Conservation (phyloP, 495 filamentous ascomycete genomes). For the Evansstolkia leycettana region DNA sequence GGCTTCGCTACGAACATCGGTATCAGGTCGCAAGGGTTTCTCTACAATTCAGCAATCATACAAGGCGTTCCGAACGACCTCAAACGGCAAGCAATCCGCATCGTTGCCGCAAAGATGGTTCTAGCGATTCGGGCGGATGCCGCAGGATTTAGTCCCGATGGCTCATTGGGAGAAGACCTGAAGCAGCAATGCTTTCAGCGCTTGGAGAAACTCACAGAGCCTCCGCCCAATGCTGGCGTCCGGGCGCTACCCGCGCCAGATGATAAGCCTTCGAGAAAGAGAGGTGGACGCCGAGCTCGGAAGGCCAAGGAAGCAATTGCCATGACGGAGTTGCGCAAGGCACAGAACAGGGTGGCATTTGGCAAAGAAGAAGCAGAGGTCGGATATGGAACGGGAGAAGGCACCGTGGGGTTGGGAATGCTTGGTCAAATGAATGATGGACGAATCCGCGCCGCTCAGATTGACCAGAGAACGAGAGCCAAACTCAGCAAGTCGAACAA, state of each 20-base stretch:
- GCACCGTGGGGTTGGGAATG: slow-evolving; percentile 87
- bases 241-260: slow-evolving; percentile 88
- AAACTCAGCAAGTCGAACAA: slow-evolving; percentile 92
- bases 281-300: slow-evolving; percentile 79
- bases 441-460: slow-evolving; percentile 72
- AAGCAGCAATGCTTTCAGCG: slow-evolving; percentile 72
- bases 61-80: slow-evolving; percentile 71
- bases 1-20: slow-evolving; percentile 93
- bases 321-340: slow-evolving; percentile 94
- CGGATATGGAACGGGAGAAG: slow-evolving; percentile 79
- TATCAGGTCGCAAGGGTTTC: slow-evolving; percentile 82
- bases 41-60: slow-evolving; percentile 84
- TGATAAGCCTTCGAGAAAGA: slow-evolving; percentile 88
- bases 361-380: slow-evolving; percentile 93
- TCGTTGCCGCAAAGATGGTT: slow-evolving; percentile 85
- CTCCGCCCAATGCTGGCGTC: slow-evolving; percentile 79
- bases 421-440: slow-evolving; percentile 81
- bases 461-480: slow-evolving; percentile 86
- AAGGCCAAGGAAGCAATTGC: slow-evolving; percentile 96
- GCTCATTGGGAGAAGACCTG: slow-evolving; percentile 73
- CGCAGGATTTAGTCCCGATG: slow-evolving; percentile 72
- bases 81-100: slow-evolving; percentile 90
- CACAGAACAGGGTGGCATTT: slow-evolving; percentile 92
- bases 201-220: slow-evolving; percentile 87
- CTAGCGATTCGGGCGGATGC: slow-evolving; percentile 82